Evolutionary conservation across 495 filamentous ascomycete species (phyloP).

Genomic region (Podospora pseudocomata): DNA sequence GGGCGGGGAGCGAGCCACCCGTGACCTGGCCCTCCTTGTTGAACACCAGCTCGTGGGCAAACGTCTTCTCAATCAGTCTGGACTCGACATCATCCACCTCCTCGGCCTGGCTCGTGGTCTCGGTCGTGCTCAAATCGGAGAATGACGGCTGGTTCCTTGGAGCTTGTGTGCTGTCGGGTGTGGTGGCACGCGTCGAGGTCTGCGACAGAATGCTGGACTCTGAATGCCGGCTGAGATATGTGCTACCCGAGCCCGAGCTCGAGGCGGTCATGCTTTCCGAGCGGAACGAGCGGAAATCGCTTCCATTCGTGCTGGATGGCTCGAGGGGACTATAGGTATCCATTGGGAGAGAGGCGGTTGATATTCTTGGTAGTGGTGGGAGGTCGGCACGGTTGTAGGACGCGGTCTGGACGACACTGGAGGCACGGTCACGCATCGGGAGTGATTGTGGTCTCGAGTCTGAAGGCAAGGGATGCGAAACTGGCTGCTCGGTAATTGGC

Average conservation of each 20-base stretch:
- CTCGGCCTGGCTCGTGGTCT: conserved; percentile 62
- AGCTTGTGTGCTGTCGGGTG: conserved; percentile 60
- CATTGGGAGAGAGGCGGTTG: conserved; percentile 40
- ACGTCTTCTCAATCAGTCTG: conserved; percentile 79
- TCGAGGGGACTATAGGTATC: conserved; percentile 49
- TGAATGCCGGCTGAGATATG: conserved; percentile 75
- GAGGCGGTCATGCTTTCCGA: conserved; percentile 50
- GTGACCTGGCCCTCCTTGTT: conserved; percentile 96
- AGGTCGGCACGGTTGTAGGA: conserved; percentile 40
- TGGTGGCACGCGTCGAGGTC: conserved; percentile 84
- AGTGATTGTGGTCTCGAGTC: conserved; percentile 41
- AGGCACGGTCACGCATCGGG: conserved; percentile 30
- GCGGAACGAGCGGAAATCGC: conserved; percentile 48
- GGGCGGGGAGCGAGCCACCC: conserved; percentile 83
- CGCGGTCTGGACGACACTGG: conserved; percentile 38
- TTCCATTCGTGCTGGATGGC: conserved; percentile 38
- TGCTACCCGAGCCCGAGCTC: conserved; percentile 60
- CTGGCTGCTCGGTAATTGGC: conserved; percentile 25
- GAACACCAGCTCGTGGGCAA: conserved; percentile 80
- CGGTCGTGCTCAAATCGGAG: conserved; percentile 55
- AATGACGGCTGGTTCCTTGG: conserved; percentile 47
- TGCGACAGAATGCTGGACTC: conserved; percentile 77
- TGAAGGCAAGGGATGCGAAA: conserved; percentile 31
- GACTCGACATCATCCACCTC: conserved; percentile 73
- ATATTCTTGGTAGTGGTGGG: conserved; percentile 48